Conservation (phyloP, 768 basidiomycete genomes). For the Pholiota molesta region DNA sequence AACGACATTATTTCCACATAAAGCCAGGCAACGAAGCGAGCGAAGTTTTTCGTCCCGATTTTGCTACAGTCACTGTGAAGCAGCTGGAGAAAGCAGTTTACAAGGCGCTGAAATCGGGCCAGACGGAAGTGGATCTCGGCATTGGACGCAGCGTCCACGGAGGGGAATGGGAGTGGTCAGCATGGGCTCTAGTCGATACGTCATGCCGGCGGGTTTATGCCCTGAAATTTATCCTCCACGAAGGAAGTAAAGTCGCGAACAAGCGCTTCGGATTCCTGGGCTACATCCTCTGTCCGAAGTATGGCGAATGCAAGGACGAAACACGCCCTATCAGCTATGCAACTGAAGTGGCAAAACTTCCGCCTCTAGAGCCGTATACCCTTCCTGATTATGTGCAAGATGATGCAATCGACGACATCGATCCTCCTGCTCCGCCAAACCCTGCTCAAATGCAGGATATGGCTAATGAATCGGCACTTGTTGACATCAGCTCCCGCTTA, state of each 20-base stretch:
- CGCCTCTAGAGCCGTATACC: slow-evolving; percentile 27
- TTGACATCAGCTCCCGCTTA: slow-evolving; percentile 32
- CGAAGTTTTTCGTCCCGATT: slow-evolving; percentile 27
- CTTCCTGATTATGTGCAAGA: slow-evolving; percentile 27
- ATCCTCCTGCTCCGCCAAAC: slow-evolving; percentile 32
- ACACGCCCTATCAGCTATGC: slow-evolving; percentile 37
- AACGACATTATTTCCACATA: slow-evolving; percentile 31
- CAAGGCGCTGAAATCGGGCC: slow-evolving; percentile 38
- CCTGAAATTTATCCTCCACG: slow-evolving; percentile 39
- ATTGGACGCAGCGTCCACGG: slow-evolving; percentile 31
- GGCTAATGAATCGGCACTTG: slow-evolving; percentile 22
- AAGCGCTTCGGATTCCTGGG: slow-evolving; percentile 33
- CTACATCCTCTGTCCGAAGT: slow-evolving; percentile 38
- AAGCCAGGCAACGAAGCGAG: slow-evolving; percentile 15
- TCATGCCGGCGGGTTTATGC: slow-evolving; percentile 43
- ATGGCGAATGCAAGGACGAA: slow-evolving; percentile 34
- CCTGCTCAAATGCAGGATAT: slow-evolving; percentile 9
- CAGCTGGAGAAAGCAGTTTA: slow-evolving; percentile 35
- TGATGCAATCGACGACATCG: slow-evolving; percentile 38
- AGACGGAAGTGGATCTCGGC: slow-evolving; percentile 38
- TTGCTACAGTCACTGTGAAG: slow-evolving; percentile 27
- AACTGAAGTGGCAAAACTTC: slow-evolving; percentile 32
- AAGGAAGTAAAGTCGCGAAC: slow-evolving; percentile 30
- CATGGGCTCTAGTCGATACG: slow-evolving; percentile 41
- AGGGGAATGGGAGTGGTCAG: slow-evolving; percentile 39